Evolutionary conservation across 257 asterid genomes (phyloP), one percentile per base, ranked within the genome.

Genomic region (Hygrophila difformis): DNA sequence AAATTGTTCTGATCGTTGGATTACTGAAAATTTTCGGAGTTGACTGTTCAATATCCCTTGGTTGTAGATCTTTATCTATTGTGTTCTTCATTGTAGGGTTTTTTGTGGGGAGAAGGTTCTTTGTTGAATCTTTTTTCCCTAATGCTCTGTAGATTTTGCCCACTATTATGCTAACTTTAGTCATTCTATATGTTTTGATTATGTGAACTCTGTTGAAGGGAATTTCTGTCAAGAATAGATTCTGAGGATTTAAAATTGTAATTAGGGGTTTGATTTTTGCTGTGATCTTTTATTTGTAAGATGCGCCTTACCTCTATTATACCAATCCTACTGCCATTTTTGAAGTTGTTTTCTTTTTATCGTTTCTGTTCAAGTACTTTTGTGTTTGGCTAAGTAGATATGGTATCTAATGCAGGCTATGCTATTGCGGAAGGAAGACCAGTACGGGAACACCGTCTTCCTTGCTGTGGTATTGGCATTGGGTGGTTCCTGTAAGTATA

Each of bases 401-500:
- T 44, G 11, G 44, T 15, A 62, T 20, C 29, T 19, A 53, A 45
- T 44, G 46, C 68, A 82, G 96, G 84, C 48, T 74, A 79, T 79
- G 76, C 61, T 38, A 77, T 82, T 59, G 75, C 79, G 36, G 91
- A 75, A 61, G 87, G 86, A 45, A 64, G 74, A 45, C 80, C 88
- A 1, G 67, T 82, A 22, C 76, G 82, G 61, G 68, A 74, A 58
- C 70, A 28, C 8, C 88, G 75, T 16, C 94, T 86, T 51, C 86
- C 86, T 36, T 85, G 95, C 78, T 86, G 92, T 21, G 94, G 94
- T 44, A 65, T 72, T 46, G 96, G 96, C 58, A 1, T 59, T 21
- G 96, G 96, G 70, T 86, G 96, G 96, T 76, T 79, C 85, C 44
- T 79, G 94, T 86, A 74, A 78, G 85, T 42, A 29, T 6, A 3